Conservation (phyloP, 108 stramenopile species). For the Aurantiochytrium sp. region DNA sequence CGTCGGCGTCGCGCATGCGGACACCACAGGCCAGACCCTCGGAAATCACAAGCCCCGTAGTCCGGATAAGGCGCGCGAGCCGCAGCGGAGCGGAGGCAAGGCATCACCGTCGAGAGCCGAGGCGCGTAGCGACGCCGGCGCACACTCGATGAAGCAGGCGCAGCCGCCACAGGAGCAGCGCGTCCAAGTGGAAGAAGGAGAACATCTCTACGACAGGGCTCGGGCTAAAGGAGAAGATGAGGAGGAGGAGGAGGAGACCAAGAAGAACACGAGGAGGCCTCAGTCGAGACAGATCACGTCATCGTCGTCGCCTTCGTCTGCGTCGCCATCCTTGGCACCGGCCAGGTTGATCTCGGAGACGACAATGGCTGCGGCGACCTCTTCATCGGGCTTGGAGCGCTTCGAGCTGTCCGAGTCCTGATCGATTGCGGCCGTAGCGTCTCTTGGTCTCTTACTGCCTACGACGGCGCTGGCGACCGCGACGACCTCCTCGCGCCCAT, state of each 20-base stretch:
- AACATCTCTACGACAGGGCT: background rate
- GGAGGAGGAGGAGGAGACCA: background rate
- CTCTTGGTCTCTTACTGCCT: background rate
- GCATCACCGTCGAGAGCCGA: no score
- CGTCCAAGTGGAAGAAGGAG: no score
- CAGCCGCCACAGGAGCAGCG: no score
- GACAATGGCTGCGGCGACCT: background rate
- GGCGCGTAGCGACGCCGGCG: no score
- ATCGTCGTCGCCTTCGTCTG: background rate
- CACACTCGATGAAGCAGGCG: no score
- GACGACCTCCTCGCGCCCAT: background rate
- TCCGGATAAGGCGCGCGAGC: no score
- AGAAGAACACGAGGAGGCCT: background rate
- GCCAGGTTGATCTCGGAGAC: background rate
- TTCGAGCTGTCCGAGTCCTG: background rate
- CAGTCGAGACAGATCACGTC: background rate
- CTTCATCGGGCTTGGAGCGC: conserved; percentile 8
- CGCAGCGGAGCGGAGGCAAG: no score
- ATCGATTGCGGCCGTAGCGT: background rate
- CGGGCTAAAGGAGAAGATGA: background rate
- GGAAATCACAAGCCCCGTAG: no score
- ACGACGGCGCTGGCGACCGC: background rate
- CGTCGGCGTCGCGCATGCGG: no score
- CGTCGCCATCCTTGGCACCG: background rate
- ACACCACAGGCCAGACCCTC: no score